Conservation (phyloP, 805 yeast genomes). For the Metschnikowia cubensis region DNA sequence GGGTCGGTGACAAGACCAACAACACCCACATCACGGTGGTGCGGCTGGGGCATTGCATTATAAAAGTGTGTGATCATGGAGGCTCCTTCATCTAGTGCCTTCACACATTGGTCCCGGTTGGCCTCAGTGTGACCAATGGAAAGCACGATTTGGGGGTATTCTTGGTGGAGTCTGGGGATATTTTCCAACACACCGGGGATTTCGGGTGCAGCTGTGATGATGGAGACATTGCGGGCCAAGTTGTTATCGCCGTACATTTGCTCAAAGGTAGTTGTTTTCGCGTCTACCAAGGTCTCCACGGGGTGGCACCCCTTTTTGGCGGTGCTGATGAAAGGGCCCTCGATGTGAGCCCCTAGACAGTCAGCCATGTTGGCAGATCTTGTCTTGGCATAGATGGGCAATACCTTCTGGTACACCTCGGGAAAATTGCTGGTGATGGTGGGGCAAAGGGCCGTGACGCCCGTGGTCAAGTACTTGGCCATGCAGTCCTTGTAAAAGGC, state of each 20-base stretch:
- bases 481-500: constrained; percentile 40
- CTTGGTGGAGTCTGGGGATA: constrained; percentile 31
- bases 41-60: constrained; percentile 62
- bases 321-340: constrained; percentile 53
- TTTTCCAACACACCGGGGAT: constrained; percentile 42
- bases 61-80: constrained; percentile 58
- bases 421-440: constrained; percentile 52
- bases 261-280: constrained; percentile 24
- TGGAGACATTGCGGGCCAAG: constrained; percentile 32
- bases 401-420: constrained; percentile 44
- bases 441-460: constrained; percentile 55
- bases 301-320: constrained; percentile 52
- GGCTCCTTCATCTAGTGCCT: constrained; percentile 50
- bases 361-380: constrained; percentile 35
- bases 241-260: constrained; percentile 38
- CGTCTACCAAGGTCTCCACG: constrained; percentile 40
- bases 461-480: constrained; percentile 45
- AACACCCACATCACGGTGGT: constrained; percentile 55
- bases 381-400: constrained; percentile 40
- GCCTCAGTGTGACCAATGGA: constrained; percentile 49
- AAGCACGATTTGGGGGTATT: constrained; percentile 31
- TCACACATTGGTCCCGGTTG: constrained; percentile 32
- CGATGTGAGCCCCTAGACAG: constrained; percentile 55
- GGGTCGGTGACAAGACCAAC: constrained; percentile 45
- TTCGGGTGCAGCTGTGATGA: constrained; percentile 53